Evolutionary conservation across 805 yeast genomes (phyloP), one percentile per base, ranked within the genome.

Genomic region (Pichia rugopelliculosa): DNA sequence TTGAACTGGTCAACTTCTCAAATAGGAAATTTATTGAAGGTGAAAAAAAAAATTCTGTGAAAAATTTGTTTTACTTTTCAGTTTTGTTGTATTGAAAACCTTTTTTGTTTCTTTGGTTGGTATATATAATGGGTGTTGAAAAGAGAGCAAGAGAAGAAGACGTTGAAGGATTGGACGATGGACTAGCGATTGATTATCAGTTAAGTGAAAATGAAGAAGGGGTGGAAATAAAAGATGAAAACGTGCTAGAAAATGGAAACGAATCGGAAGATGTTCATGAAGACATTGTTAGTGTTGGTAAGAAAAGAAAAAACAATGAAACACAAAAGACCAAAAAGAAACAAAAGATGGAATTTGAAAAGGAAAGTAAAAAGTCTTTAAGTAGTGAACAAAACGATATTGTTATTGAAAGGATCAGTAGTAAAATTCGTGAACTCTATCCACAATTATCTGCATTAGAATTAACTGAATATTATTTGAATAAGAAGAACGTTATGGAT

Each of bases 371-470:
- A 68, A 70, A 68, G 45, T 58, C 64, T 20, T 56, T 88, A 9
- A 77, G 93, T 1, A 58, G 58, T 17, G 74, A 76, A 54, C 71
- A 77, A 6, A 72, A 87, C 0, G 83, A 77, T 4, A 66, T 75
- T 12, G 76, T 90, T 38, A 78, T 83, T 1, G 95, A 88, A 54
- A 77, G 70, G 54, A 70, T 90, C 44, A 82, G 88, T 24, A 65
- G 74, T 9, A 68, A 77, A 52, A 71, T 85, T n/a, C 70, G 84
- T 40, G 74, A 71, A 48, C 70, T 74, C 51, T 76, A 84, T 58
- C 76, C 82, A 13, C 83, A 84, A 52, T 70, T 87, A 30, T 81
- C 95, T 22, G 78, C 87, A 3, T 66, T 90, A 47, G 96, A 90
- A 60, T 71, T 87, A 50, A 69, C 79, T 20, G 95, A 86, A 42